Base-by-base conservation (phyloP, 352 stramenopile species). In the Achlya hypogyna region DNA sequence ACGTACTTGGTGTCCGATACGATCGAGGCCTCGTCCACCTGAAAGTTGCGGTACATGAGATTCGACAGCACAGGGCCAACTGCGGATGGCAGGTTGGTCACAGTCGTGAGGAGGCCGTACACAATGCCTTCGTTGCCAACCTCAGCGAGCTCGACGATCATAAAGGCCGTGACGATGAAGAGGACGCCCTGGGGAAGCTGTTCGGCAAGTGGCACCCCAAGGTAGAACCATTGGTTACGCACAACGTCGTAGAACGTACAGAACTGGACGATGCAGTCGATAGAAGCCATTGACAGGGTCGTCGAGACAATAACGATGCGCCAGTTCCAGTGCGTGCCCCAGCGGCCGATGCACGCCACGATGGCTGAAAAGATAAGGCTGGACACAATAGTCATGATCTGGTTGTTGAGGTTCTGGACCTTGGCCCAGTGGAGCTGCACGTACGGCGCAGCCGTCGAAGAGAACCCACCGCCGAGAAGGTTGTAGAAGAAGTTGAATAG, bases 211-310 rank as follows among this genome's bases (percentile, higher is more conserved):
- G 78, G 76, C 14, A 76, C 72, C 16, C 77, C 78, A 25, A 88
- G 53, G 72, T 76, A 88, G 67, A 88, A 86, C 66, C 70, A 86
- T 53, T 82, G 80, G 53, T 73, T 84, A 6, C 80, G 75, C 53
- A 80, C 18, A 22, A 87, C 71, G 56, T 84, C 63, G 73, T 74
- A 88, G 28, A 75, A 52, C 53, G 74, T 74, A 0, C 75, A 72
- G 47, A 82, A 27, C 52, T 76, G 73, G 23, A 51, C 76, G 18
- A 84, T 53, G 1, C 68, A 63, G 38, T 85, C 78, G 20, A 84
- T 49, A 84, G 18, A 51, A 22, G 82, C 72, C 27, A 82, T 75
- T 2, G 70, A 56, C 8, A 87, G n/a, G 5, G 70, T 72, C 22
- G 75, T 82, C 32, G 70, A 66, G 8, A 75, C 52, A 29, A 81